phyloP scores from a whole-genome alignment of 306 rosid species.

The Comarum palustre region DNA sequence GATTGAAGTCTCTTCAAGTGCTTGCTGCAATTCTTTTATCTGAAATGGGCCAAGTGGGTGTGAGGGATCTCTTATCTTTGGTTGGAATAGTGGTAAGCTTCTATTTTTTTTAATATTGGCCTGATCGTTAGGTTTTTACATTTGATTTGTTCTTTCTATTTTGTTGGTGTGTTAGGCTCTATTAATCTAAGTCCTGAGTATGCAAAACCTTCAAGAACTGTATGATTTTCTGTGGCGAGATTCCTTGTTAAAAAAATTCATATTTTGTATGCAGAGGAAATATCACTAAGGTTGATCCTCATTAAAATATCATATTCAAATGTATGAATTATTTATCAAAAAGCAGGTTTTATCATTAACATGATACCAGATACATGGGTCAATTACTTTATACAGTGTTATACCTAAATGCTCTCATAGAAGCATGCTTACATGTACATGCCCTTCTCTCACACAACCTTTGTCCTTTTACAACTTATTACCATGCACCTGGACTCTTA shows the following conservation, averaged over 20 bases:
- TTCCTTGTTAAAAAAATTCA: background rate
- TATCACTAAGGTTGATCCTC: background rate
- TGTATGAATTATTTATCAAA: background rate
- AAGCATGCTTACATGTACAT: background rate
- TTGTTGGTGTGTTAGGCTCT: background rate
- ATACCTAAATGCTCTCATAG: background rate
- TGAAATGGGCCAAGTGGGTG: slow-evolving; percentile 69
- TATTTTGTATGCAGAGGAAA: background rate
- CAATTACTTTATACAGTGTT: background rate
- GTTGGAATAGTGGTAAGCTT: slow-evolving; percentile 66
- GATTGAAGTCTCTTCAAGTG: slow-evolving; percentile 66
- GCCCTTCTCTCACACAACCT: background rate
- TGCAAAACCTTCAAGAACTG: background rate
- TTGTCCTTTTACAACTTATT: background rate
- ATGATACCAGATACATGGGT: background rate
- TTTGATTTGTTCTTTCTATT: background rate
- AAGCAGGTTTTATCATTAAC: slow-evolving; percentile 6
- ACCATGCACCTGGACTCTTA: background rate
- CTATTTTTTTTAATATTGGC: background rate
- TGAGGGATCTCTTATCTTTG: slow-evolving; percentile 63
- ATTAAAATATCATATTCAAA: background rate
- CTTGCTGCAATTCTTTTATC: slow-evolving; percentile 75
- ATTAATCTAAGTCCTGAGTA: background rate
- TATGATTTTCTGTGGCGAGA: background rate
- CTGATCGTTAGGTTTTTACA: background rate